phyloP scores from a whole-genome alignment of 805 yeast genomes.

The Cyberlindnera mycetangii region DNA sequence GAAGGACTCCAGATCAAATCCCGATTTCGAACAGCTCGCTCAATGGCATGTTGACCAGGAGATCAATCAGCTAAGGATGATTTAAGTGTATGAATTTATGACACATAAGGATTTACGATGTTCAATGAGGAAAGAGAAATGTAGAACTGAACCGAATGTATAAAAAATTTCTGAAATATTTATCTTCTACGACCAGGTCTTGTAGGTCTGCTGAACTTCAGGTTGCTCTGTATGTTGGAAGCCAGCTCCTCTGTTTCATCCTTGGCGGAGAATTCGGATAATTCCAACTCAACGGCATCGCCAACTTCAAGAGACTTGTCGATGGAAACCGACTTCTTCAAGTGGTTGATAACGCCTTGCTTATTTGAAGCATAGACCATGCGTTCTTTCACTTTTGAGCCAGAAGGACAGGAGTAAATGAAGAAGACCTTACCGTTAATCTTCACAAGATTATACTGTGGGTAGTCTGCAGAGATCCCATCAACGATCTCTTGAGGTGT shows the following conservation, averaged over 20 bases:
- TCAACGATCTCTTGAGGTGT: conserved; percentile 31
- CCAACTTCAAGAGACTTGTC: conserved; percentile 63
- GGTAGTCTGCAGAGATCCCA: conserved; percentile 39
- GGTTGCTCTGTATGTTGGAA: conserved; percentile 14
- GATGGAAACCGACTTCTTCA: conserved; percentile 35
- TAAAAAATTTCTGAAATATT: background rate
- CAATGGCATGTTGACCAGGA: conserved; percentile 6
- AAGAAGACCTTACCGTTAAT: conserved; percentile 47
- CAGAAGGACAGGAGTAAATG: conserved; percentile 86
- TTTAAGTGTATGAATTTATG: conserved; percentile 4
- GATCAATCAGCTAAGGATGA: background rate
- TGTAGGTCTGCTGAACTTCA: conserved; percentile 57
- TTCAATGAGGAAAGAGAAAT: background rate
- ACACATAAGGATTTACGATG: background rate
- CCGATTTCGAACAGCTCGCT: conserved; percentile 23
- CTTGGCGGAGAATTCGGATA: conserved; percentile 39
- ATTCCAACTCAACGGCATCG: conserved; percentile 65
- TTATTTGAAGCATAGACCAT: conserved; percentile 90
- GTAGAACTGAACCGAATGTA: background rate
- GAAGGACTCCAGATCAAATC: conserved; percentile 4
- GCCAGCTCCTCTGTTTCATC: conserved; percentile 20
- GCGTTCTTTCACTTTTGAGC: conserved; percentile 83
- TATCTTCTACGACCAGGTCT: conserved; percentile 60
- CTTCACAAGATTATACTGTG: conserved; percentile 58
- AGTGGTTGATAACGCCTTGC: conserved; percentile 51